Percentiles rank a stretch among this genome's conserved stretches.
These are phyloP conservation scores for Tylopilus subfusipes DNA, from an alignment of 768 basidiomycete species.

Conservation along the genomic window DNA sequence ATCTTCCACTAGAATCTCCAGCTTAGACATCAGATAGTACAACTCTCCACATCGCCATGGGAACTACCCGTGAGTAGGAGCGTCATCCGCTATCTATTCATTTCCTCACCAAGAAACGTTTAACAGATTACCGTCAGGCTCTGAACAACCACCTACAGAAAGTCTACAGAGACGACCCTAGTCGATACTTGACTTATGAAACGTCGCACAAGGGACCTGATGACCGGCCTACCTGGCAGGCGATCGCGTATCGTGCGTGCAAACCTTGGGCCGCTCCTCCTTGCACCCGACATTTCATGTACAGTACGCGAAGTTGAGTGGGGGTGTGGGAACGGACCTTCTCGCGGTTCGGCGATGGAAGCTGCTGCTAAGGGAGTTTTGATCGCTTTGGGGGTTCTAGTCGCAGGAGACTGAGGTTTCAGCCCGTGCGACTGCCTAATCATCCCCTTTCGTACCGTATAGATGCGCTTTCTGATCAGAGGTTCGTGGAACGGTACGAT, in stretches of 20 bases:
- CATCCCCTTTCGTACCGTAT: not conserved
- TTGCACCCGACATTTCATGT: not conserved
- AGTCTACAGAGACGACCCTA: slow-evolving; percentile 12
- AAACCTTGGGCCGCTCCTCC: not conserved
- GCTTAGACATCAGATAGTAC: not conserved
- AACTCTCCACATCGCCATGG: not conserved
- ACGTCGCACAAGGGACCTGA: slow-evolving; percentile 11
- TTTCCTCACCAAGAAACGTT: not conserved
- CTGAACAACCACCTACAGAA: slow-evolving; percentile 24
- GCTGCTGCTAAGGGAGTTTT: slow-evolving; percentile 19
- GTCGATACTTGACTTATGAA: slow-evolving; percentile 19
- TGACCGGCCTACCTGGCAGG: slow-evolving; percentile 24
- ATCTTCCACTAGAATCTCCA: not conserved
- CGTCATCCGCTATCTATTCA: not conserved
- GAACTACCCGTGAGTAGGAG: slow-evolving; percentile 10
- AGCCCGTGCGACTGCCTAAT: not conserved
- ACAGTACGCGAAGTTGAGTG: slow-evolving; percentile 21
- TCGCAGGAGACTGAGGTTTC: not conserved
- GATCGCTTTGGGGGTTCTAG: slow-evolving; percentile 3
- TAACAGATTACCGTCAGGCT: slow-evolving; percentile 19
- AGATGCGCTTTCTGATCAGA: not conserved
- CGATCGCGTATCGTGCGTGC: slow-evolving; percentile 21
- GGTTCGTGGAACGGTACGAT: not conserved
- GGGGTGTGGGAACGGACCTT: slow-evolving; percentile 19
- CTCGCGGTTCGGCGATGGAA: slow-evolving; percentile 22